phyloP scores from a whole-genome alignment of 2,329 filamentous ascomycete genomes.

The Calcarisporium arbuscula region DNA sequence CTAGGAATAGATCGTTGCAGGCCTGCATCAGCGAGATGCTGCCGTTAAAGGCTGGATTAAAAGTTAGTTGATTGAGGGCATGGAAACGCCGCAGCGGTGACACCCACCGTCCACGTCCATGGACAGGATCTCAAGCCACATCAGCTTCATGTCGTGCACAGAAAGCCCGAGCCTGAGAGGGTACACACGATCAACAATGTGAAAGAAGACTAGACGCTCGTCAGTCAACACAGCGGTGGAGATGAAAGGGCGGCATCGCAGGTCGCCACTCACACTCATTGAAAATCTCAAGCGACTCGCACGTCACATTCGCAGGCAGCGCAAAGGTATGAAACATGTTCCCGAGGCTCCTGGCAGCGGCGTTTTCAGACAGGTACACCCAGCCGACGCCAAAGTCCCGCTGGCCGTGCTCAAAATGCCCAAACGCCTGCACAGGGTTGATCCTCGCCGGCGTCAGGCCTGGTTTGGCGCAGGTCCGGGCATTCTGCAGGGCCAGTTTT shows the following conservation, averaged over 20 bases:
- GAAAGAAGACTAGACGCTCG: too few relatives aligned
- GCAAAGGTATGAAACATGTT: constrained; percentile 1
- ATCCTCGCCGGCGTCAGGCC: not conserved
- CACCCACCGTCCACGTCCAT: constrained; percentile 9
- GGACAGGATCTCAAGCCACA: constrained; percentile 11
- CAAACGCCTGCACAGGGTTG: not conserved
- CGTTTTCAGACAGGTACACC: too few relatives aligned
- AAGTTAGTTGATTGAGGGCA: not conserved
- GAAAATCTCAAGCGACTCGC: constrained; percentile 6
- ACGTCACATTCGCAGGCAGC: constrained; percentile 7
- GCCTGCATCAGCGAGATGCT: constrained; percentile 16
- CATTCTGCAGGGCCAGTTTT: not conserved
- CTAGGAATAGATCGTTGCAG: constrained; percentile 14
- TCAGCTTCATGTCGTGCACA: constrained; percentile 8
- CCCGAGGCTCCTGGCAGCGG: constrained; percentile 1
- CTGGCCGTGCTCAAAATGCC: too few relatives aligned
- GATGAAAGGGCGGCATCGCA: not conserved
- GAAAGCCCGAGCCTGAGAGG: constrained; percentile 7
- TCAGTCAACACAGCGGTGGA: constrained; percentile 1
- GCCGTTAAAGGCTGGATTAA: constrained; percentile 10
- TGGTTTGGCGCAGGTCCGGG: not conserved
- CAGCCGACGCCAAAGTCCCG: too few relatives aligned
- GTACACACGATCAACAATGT: constrained; percentile 10
- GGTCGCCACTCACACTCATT: constrained; percentile 8
- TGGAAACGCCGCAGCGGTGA: too few relatives aligned